A percentile compares a stretch with the other conserved stretches of the same genome.
These are phyloP conservation scores for Jamesozyma piceae DNA, from an alignment of 805 yeast genomes.

Conservation along the genomic window DNA sequence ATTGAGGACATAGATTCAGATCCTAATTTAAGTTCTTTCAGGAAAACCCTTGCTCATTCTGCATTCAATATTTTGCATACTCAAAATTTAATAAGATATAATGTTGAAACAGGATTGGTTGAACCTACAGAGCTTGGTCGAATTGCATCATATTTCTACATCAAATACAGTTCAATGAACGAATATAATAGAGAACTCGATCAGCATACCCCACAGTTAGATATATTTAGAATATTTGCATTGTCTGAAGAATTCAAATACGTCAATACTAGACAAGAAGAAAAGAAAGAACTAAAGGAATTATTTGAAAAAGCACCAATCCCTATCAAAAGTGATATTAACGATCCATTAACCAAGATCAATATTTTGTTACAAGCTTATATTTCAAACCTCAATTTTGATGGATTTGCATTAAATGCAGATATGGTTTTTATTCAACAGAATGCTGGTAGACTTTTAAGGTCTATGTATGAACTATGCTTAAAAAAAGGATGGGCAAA, in stretches of 20 bases:
- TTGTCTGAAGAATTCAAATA: conserved; percentile 76
- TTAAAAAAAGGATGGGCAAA: conserved; percentile 63
- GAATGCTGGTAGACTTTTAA: conserved; percentile 77
- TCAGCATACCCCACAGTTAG: conserved; percentile 60
- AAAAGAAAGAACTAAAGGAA: conserved; percentile 60
- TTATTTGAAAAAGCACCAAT: conserved; percentile 71
- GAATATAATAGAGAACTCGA: conserved; percentile 53
- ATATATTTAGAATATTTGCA: conserved; percentile 67
- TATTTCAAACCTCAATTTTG: conserved; percentile 65
- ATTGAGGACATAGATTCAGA: conserved; percentile 47
- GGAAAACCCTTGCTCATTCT: conserved; percentile 66
- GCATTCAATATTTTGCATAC: conserved; percentile 54
- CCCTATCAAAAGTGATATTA: conserved; percentile 66
- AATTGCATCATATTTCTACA: conserved; percentile 81
- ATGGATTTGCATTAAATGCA: conserved; percentile 83
- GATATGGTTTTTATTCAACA: conserved; percentile 92
- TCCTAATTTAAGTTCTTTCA: conserved; percentile 37
- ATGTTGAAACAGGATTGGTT: conserved; percentile 39
- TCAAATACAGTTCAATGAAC: conserved; percentile 63
- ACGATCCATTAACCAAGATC: conserved; percentile 68
- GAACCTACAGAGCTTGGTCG: conserved; percentile 63
- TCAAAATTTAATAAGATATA: conserved; percentile 52
- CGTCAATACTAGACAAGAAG: conserved; percentile 81
- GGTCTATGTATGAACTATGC: conserved; percentile 79
- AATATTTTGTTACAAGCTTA: conserved; percentile 76